phyloP scores from a whole-genome alignment of 352 stramenopile species.

The Pythium dissotocum region DNA sequence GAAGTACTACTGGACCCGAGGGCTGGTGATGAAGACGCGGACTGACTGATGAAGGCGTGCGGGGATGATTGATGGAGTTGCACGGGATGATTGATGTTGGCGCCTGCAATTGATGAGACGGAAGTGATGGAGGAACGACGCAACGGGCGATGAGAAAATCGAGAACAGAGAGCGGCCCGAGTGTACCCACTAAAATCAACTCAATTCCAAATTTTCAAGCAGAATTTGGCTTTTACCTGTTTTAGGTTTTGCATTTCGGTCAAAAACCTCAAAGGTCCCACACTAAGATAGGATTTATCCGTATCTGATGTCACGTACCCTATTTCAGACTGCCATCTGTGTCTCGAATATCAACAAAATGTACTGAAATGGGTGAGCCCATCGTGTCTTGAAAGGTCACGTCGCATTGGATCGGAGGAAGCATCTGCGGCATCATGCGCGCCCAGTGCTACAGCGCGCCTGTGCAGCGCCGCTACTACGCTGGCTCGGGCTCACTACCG shows the following conservation, averaged over 20 bases:
- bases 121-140: background rate
- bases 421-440: constrained; percentile 32
- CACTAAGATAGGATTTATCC: too few species aligned
- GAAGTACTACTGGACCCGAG: background rate
- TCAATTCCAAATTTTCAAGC: background rate
- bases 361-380: background rate
- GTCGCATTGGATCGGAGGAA: background rate
- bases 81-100: background rate
- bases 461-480: constrained; percentile 65
- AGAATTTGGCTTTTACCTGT: too few species aligned
- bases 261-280: too few species aligned
- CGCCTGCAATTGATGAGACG: too few species aligned
- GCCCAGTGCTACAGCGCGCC: constrained; percentile 47
- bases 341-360: background rate
- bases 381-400: constrained; percentile 2
- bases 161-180: background rate
- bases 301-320: background rate
- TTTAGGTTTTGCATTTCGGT: too few species aligned
- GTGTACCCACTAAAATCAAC: background rate
- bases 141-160: background rate
- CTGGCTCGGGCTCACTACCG: constrained; percentile 46
- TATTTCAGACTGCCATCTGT: background rate
- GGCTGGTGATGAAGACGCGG: background rate
- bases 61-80: background rate
- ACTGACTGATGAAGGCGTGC: background rate